phyloP scores from a whole-genome alignment of 2,329 filamentous ascomycete genomes.

The Aspergillus aculeatus region DNA sequence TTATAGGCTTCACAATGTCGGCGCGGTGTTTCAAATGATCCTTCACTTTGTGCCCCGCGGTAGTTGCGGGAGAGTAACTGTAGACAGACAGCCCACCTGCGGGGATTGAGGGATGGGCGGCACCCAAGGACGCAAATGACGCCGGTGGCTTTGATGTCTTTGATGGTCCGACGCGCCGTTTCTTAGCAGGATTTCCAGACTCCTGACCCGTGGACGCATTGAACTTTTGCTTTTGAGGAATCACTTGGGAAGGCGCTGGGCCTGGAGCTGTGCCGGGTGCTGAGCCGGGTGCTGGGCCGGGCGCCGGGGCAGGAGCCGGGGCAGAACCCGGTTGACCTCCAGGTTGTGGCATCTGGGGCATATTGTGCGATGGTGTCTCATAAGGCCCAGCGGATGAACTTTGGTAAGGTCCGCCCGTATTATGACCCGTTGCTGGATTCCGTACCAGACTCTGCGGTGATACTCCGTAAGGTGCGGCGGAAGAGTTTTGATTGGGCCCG shows the following conservation, averaged over 20 bases:
- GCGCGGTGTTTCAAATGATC: slow-evolving; percentile 29
- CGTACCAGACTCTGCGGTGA: background rate
- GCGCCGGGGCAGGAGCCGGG: background rate
- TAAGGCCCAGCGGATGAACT: background rate
- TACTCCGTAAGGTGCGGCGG: background rate
- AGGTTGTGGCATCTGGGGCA: background rate
- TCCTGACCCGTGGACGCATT: background rate
- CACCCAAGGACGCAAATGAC: background rate
- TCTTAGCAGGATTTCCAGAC: slow-evolving; percentile 12
- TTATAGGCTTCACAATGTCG: slow-evolving; percentile 47
- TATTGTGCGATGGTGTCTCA: background rate
- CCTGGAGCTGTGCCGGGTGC: background rate
- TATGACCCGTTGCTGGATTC: background rate
- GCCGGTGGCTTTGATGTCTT: background rate
- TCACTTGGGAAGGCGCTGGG: background rate
- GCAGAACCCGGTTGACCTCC: background rate
- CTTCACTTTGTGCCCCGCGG: slow-evolving; percentile 12
- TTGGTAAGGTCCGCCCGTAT: background rate
- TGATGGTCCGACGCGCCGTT: slow-evolving; percentile 13
- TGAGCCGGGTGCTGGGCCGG: too few species aligned
- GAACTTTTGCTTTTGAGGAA: background rate
- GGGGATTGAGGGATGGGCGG: background rate
- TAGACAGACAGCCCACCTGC: background rate
- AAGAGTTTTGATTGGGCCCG: background rate
- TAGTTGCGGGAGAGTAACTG: background rate